Evolutionary conservation across 805 yeast genomes (phyloP), one percentile per base, ranked within the genome.

Genomic region (Barnettozyma pratensis): DNA sequence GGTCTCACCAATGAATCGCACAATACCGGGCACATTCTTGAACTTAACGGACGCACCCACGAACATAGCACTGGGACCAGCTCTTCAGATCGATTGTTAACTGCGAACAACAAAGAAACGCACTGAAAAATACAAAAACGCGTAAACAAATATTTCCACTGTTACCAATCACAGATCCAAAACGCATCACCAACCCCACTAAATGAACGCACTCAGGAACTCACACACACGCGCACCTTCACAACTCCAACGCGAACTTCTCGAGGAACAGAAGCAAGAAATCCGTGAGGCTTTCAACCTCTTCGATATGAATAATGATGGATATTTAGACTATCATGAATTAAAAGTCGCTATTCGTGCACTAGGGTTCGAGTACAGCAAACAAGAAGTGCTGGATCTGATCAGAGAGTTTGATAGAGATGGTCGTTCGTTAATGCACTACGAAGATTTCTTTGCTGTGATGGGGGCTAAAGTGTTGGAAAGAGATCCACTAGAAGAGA

Each of bases 301-400:
- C 32, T 94, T 94, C 66, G 99, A 94, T 62, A 83, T 88, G 86
- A 89, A 94, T 67, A 81, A 80, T 51, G 98, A 94, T 64, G 96
- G 97, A 4, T 77, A 75, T 55, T 74, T 94, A 45, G 97, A 94
- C 60, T 92, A 87, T 65, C 98, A 94, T 61, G 98, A 92, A 59
- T 72, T 89, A 54, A 91, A 89, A 39, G 64, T 90, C 19, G 97
- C 99, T 0, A 80, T 94, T 71, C 72, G 96, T 47, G 99, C 99
- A 0, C 73, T 94, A 38, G 98, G 97, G 29, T 92, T 94, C 62
- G 96, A 88, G 44, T 75, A 87, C 58, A 70, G 85, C 30, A 82
- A 90, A 58, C 76, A 82, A 53, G 89, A 86, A 48, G 86, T 92
- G 4, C 73, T 85, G 53, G 82, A 81, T 43, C 76, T 89, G 26